Percentiles rank a stretch among this genome's conserved stretches.
These are phyloP conservation scores for Ceratorhiza oryzae-sativae DNA, from an alignment of 1,284 basidiomycete genomes.

Conservation along the genomic window DNA sequence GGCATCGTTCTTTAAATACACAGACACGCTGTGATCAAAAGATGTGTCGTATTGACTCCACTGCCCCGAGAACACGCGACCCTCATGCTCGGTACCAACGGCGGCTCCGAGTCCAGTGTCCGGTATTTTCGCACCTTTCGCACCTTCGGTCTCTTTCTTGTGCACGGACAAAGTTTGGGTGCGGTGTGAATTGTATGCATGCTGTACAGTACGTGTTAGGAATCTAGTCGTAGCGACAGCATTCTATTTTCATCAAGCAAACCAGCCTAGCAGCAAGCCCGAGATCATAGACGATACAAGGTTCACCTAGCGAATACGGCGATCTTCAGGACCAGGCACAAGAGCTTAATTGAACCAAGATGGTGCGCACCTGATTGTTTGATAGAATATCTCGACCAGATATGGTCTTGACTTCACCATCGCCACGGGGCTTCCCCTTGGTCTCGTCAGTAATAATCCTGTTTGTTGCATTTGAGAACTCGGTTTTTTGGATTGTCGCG, in stretches of 20 bases:
- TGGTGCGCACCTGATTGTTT: constrained; percentile 76
- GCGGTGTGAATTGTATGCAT: background rate
- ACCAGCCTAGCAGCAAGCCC: constrained; percentile 52
- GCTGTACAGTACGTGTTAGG: background rate
- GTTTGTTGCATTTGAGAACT: constrained; percentile 70
- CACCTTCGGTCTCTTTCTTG: background rate
- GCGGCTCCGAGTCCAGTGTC: constrained; percentile 6
- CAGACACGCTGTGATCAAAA: constrained; percentile 7
- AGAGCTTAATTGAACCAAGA: background rate
- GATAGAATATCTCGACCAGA: constrained; percentile 76
- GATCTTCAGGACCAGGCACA: background rate
- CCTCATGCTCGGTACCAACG: background rate
- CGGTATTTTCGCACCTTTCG: background rate
- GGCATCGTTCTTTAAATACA: background rate
- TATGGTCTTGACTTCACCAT: constrained; percentile 60
- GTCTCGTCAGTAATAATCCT: constrained; percentile 71
- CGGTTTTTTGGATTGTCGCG: constrained; percentile 84
- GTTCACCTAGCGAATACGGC: constrained; percentile 52
- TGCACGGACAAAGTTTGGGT: background rate
- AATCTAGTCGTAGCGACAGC: background rate
- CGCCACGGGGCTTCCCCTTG: constrained; percentile 45
- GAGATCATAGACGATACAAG: constrained; percentile 56
- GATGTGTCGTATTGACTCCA: background rate
- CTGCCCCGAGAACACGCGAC: background rate
- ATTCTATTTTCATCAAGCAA: constrained; percentile 43